A percentile compares a stretch with the other conserved stretches of the same genome.
Evolutionary conservation across 2,329 filamentous ascomycete species (phyloP).

Genomic region (Cryphonectria parasitica): DNA sequence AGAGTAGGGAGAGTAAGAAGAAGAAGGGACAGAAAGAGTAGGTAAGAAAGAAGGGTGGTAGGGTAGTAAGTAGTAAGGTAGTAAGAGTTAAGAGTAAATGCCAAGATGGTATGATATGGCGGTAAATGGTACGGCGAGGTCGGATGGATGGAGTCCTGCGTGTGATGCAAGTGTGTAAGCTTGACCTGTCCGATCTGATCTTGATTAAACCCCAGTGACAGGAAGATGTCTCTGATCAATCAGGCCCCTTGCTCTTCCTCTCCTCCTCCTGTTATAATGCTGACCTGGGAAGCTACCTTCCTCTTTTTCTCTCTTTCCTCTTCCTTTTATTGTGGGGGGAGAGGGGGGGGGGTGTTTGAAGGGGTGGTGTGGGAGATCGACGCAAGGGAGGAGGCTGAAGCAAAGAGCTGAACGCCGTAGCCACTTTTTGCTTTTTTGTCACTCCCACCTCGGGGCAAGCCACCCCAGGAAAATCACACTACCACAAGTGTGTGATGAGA

Average conservation of each 20-base stretch:
- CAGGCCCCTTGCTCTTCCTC: slow-evolving; percentile 20
- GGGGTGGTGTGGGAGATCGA: slow-evolving; percentile 12
- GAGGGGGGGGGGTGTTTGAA: too few relatives aligned
- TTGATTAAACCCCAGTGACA: slow-evolving; percentile 19
- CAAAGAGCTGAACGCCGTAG: slow-evolving; percentile 23
- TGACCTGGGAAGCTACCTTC: slow-evolving; percentile 17
- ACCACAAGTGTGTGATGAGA: slow-evolving; percentile 11
- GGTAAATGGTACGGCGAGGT: not conserved
- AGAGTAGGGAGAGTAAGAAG: not conserved
- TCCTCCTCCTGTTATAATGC: slow-evolving; percentile 18
- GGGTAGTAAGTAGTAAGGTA: too few relatives aligned
- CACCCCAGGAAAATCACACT: slow-evolving; percentile 13
- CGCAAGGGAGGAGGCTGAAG: slow-evolving; percentile 23
- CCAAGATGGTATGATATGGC: not conserved
- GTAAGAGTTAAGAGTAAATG: not conserved
- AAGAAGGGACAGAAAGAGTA: not conserved
- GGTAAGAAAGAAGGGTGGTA: too few relatives aligned
- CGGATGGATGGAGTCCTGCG: slow-evolving; percentile 12
- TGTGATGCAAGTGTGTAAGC: slow-evolving; percentile 32
- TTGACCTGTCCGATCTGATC: slow-evolving; percentile 24
- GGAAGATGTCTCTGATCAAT: slow-evolving; percentile 25
- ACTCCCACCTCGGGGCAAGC: slow-evolving; percentile 19
- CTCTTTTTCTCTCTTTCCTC: too few relatives aligned
- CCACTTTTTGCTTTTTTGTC: slow-evolving; percentile 20
- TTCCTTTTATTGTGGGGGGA: slow-evolving; percentile 2